These are phyloP conservation scores for Thymus mandschuricus DNA, from an alignment of 257 asterid species.

Conservation along the genomic window DNA sequence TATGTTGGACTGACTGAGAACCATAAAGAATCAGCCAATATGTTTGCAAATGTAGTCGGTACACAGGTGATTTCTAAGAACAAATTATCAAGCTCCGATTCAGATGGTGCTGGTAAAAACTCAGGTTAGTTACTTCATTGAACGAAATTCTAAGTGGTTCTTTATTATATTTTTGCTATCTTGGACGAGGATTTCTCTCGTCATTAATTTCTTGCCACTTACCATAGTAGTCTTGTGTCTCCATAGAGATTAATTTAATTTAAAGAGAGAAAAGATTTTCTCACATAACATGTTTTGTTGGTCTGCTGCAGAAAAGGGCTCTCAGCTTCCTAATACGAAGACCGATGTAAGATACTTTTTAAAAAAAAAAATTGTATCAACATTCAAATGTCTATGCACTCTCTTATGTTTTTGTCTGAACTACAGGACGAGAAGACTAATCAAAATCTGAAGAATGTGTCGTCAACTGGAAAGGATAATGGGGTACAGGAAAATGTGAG, in stretches of 20 bases:
- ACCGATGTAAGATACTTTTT: conserved; percentile 43
- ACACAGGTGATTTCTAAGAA: conserved; percentile 85
- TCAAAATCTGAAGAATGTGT: conserved; percentile 39
- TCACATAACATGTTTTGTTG: conserved; percentile 34
- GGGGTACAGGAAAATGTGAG: conserved; percentile 52
- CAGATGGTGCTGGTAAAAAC: conserved; percentile 41
- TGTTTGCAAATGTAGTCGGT: conserved; percentile 93
- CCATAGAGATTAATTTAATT: conserved; percentile 13
- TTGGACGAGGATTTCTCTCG: conserved; percentile 1
- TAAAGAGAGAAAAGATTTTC: conserved; percentile 1
- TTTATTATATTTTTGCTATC: conserved; percentile 9
- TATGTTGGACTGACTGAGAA: conserved; percentile 93
- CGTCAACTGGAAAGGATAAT: conserved; percentile 44
- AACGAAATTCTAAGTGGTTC: conserved; percentile 9
- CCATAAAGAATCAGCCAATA: conserved; percentile 88
- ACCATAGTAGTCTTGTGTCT: conserved; percentile 16
- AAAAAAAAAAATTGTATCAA: neutral
- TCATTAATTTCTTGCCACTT: conserved; percentile 9
- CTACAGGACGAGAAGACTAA: conserved; percentile 48
- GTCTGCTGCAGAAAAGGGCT: conserved; percentile 59
- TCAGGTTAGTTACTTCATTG: conserved; percentile 48
- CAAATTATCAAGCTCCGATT: conserved; percentile 42
- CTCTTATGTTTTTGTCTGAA: conserved; percentile 33
- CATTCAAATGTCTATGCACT: conserved; percentile 8
- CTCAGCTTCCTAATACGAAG: conserved; percentile 33